Base-by-base conservation (phyloP, 2,329 filamentous ascomycete species). In the Trichoderma cornu-damae region DNA sequence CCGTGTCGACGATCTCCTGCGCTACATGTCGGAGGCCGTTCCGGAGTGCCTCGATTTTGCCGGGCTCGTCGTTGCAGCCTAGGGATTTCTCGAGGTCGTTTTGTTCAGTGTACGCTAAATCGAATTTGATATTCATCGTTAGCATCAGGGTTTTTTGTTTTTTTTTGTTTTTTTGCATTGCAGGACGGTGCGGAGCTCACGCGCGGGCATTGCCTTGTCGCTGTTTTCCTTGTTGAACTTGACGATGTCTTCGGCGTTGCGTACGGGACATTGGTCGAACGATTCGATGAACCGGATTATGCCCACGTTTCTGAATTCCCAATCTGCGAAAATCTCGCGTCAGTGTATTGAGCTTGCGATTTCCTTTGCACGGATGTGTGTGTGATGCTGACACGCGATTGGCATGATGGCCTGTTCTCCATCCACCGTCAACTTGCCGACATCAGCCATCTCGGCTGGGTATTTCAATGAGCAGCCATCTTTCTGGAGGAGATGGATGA, bases 241-340 rank as follows among this genome's bases (percentile, higher is more conserved):
- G 51, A 59, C 61, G 47, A 62, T 55, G 28, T 57, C 61, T 16
- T 60, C 55, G 3, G 56, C 53, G 18, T 26, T 58, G 11, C 9
- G 34, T 9, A 55, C 50, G 8, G 50, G 51, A 11, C 43, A 58
- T n/a, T 63, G 57, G 12, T 64, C 63, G 48, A 65, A 65, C 0
- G 34, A 37, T 0, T 24, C 14, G 14, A 65, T 43, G 14, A 65
- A 64, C 5, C 55, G 46, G 1, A 59, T 58, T 3, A 64, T 60
- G 40, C 60, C 58, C 8, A 61, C 51, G 24, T 64, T 59, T 14
- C 62, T 65, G 18, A 65, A 65, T 1, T 65, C 64, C 62, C 63
- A 64, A 40, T 61, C 64, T 66, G 20, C 26, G n/a, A 20, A 14
- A 0, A 2, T 2, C 20, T 3, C 1, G 16, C 3, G 44, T 9